Percentiles rank a stretch among this genome's conserved stretches.
Conservation (phyloP, 805 yeast species). For the Scheffersomyces ergatensis region DNA sequence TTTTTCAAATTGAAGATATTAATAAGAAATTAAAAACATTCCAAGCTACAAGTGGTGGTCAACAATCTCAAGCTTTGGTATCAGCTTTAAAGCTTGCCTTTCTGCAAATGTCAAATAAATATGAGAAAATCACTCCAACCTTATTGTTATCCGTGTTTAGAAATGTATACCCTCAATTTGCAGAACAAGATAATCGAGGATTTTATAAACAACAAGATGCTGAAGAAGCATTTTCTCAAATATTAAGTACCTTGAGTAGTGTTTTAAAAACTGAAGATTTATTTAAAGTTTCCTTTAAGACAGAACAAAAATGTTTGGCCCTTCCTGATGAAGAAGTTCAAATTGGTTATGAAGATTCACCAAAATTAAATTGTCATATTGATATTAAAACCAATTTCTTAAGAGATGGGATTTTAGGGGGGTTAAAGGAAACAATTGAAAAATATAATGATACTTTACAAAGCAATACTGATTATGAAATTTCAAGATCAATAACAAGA, state of each 20-base stretch:
- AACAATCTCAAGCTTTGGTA: constrained; percentile 17
- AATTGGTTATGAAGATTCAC: constrained; percentile 46
- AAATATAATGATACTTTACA: constrained; percentile 72
- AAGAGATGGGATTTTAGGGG: constrained; percentile 75
- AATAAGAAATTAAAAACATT: constrained; percentile 23
- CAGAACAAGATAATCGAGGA: constrained; percentile 70
- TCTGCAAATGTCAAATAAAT: constrained; percentile 42
- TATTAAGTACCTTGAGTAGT: constrained; percentile 51
- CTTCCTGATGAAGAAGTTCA: constrained; percentile 28
- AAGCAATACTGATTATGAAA: constrained; percentile 67
- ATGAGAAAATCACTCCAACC: constrained; percentile 60
- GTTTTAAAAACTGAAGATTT: constrained; percentile 52
- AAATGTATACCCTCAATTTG: constrained; percentile 80
- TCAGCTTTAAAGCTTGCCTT: constrained; percentile 44
- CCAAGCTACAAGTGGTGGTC: constrained; percentile 9
- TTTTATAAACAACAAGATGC: constrained; percentile 95
- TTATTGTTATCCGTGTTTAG: constrained; percentile 66
- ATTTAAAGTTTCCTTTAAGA: constrained; percentile 65
- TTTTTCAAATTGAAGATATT: constrained; percentile 45
- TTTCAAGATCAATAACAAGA: constrained; percentile 60
- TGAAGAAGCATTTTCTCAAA: constrained; percentile 88
- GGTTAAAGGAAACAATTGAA: constrained; percentile 73
- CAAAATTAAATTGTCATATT: constrained; percentile 87
- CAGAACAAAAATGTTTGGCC: constrained; percentile 60
- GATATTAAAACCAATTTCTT: constrained; percentile 80